Evolutionary conservation across 225 moss, liverwort and hornwort species (phyloP).

Genomic region (Marchantia paleacea): DNA sequence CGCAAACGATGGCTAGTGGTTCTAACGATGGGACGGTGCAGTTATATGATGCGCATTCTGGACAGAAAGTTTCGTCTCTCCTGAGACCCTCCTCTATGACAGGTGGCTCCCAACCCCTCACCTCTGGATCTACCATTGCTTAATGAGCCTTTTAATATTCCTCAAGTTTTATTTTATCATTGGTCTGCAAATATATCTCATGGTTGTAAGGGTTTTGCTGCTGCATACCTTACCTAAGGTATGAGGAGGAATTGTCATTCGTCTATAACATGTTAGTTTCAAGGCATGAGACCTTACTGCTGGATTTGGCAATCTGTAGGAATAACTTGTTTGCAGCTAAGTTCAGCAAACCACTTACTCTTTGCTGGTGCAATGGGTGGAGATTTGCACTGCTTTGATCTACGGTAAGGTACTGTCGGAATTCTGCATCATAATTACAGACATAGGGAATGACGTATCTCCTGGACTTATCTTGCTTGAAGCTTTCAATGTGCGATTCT

Average conservation of each 20-base stretch:
- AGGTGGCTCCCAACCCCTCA: conserved; percentile 9
- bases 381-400: conserved; percentile 26
- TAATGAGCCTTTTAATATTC: no score
- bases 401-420: conserved; percentile 24
- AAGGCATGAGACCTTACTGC: neutral
- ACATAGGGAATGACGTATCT: neutral
- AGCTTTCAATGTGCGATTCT: neutral
- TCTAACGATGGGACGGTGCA: conserved; percentile 74
- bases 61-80: conserved; percentile 54
- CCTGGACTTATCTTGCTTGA: neutral
- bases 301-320: neutral
- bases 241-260: no score
- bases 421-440: neutral
- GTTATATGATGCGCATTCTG: conserved; percentile 63
- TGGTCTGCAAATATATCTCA: no score
- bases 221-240: no score
- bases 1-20: conserved; percentile 64
- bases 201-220: no score
- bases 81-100: conserved; percentile 33
- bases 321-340: conserved; percentile 31
- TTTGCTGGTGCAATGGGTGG: conserved; percentile 31
- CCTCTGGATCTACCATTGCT: neutral
- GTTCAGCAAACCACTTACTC: conserved; percentile 13
- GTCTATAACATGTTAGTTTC: no score
- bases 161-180: no score